A percentile compares a stretch with the other conserved stretches of the same genome.
These are phyloP conservation scores for Ogataea polymorpha DNA, from an alignment of 805 yeast genomes.

Conservation along the genomic window DNA sequence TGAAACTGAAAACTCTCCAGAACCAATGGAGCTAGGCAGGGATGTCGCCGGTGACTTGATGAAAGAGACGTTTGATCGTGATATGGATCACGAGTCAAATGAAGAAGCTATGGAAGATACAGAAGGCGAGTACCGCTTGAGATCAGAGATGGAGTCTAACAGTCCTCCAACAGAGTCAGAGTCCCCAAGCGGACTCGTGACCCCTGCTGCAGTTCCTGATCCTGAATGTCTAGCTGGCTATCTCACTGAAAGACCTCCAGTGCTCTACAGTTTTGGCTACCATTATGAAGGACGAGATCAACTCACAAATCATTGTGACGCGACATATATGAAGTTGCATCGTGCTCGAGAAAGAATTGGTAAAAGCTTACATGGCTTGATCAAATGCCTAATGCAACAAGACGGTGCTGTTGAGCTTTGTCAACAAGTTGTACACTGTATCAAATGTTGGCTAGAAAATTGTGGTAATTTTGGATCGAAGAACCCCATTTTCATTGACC, in stretches of 20 bases:
- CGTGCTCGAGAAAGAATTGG: conserved; percentile 51
- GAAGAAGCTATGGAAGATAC: background rate
- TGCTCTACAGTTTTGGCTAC: conserved; percentile 30
- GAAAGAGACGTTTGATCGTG: background rate
- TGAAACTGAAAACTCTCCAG: background rate
- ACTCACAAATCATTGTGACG: conserved; percentile 30
- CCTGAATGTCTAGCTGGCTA: conserved; percentile 45
- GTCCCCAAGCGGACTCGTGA: conserved; percentile 27
- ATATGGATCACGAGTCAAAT: background rate
- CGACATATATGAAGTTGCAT: conserved; percentile 54
- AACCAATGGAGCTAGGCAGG: background rate
- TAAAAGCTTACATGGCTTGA: conserved; percentile 55
- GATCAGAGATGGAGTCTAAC: conserved; percentile 5
- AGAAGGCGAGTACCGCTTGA: background rate
- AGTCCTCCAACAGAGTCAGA: conserved; percentile 29
- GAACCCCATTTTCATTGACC: conserved; percentile 29
- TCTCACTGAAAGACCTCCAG: conserved; percentile 26
- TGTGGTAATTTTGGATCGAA: conserved; percentile 30
- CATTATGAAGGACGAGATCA: conserved; percentile 23
- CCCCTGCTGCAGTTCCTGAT: conserved; percentile 34
- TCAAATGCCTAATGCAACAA: conserved; percentile 43
- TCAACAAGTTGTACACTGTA: conserved; percentile 57
- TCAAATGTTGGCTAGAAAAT: conserved; percentile 58
- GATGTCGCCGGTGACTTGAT: background rate
- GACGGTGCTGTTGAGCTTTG: conserved; percentile 65